Base-by-base conservation (phyloP, 2,329 filamentous ascomycete species). In the Biscogniauxia marginata region DNA sequence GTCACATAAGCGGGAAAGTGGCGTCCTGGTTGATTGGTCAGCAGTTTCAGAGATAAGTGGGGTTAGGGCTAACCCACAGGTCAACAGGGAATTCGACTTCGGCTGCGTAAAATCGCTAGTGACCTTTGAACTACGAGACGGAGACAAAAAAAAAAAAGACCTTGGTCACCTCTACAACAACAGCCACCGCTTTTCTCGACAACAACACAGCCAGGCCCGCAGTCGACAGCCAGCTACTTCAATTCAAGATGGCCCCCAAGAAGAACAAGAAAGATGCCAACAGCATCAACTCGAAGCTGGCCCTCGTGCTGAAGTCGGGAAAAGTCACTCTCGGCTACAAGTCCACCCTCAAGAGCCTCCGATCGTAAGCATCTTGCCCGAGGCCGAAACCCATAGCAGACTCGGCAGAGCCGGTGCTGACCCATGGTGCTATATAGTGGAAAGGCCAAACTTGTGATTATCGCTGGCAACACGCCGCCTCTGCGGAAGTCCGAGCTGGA, bases 371-470 rank as follows among this genome's bases (percentile, higher is more conserved):
- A 9, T 39, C 30, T 16, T 39, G 4, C 30, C 30, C 30, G 30
- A 39, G 24, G 11, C 24, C 24, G 1, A 39, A 39, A n/a, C n/a
- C n/a, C 11, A 39, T 6, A 7, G n/a, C 30, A 16, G 30, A n/a
- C 30, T 39, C 30, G 13, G 30, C 30, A 39, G 6, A n/a, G 4
- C n/a, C 30, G 3, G 13, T 39, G 30, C 30, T 39, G 7, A 39
- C 30, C 30, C 13, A n/a, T 2, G 30, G 6, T 39, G 11, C 30
- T 39, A 16, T 39, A 39, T 39, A 39, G 30, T 69, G 93, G 93
- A 79, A 98, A 97, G 88, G 95, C 95, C 78, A 98, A 98, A 90
- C 87, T 97, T 68, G 91, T 98, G 77, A 92, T 96, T 81, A 96
- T 96, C 55, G 84, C 88, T 70, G 92, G 90, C 81, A 98, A 99